Conservation (phyloP, 768 basidiomycete genomes). For the Tylopilus intermedius region DNA sequence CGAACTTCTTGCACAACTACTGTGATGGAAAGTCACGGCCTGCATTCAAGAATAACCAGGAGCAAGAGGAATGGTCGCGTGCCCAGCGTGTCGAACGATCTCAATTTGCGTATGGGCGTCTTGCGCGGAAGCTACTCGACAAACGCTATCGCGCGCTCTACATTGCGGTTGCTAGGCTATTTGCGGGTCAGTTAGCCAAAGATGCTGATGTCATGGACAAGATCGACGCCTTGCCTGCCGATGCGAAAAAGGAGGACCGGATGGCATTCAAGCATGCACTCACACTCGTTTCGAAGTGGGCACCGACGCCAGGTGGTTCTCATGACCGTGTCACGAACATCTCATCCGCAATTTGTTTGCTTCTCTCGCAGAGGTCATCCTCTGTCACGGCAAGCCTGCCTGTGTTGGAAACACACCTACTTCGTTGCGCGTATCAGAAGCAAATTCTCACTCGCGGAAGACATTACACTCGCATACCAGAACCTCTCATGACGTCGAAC, state of each 20-base stretch:
- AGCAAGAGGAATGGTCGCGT: slow-evolving; percentile 23
- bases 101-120: slow-evolving; percentile 29
- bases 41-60: slow-evolving; percentile 17
- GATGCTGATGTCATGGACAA: slow-evolving; percentile 43
- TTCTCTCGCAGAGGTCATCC: slow-evolving; percentile 37
- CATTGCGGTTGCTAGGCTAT: slow-evolving; percentile 56
- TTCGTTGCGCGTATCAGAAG: slow-evolving; percentile 50
- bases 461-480: slow-evolving; percentile 40
- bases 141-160: slow-evolving; percentile 59
- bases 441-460: slow-evolving; percentile 59
- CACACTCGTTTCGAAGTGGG: slow-evolving; percentile 69
- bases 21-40: slow-evolving; percentile 22
- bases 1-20: slow-evolving; percentile 27
- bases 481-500: slow-evolving; percentile 57
- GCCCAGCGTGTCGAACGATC: slow-evolving; percentile 20
- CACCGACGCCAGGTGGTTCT: slow-evolving; percentile 51
- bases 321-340: slow-evolving; percentile 39
- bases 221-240: slow-evolving; percentile 32
- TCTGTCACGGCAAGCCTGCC: slow-evolving; percentile 28
- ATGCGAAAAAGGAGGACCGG: slow-evolving; percentile 19
- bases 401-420: slow-evolving; percentile 34
- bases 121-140: slow-evolving; percentile 38
- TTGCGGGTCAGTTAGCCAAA: slow-evolving; percentile 44
- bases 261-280: slow-evolving; percentile 25
- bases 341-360: slow-evolving; percentile 53